Evolutionary conservation across 768 basidiomycete species (phyloP), one percentile per base, ranked within the genome.

Genomic region (Hemileccinum rubropunctum): DNA sequence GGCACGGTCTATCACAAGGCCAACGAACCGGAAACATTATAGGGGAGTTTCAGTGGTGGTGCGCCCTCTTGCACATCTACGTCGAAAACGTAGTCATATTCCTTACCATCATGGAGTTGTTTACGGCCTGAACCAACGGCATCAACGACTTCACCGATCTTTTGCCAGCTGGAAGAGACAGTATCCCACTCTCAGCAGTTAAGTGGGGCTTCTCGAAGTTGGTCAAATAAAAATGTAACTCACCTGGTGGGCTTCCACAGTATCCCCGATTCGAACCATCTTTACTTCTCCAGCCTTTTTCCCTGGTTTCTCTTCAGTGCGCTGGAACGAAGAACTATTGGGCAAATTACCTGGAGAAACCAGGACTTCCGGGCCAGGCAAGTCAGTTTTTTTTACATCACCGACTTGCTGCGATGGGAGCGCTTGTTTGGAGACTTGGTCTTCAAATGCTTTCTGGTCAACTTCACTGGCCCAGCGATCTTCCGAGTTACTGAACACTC

Each of bases 81-180:
- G 62, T 97, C 95, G 61, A 98, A 98, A n/a, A 99, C 95, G 61
- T 97, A 97, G 70, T 99, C 97, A 63, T 95, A 99, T 70, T 98
- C 95, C 63, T 86, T 86, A 15, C 97, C 97, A 58, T 93, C 70
- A 62, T 88, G 87, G n/a, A 97, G 77, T 68, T 95, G 91, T 69
- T 91, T 95, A 50, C 92, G 78, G n/a, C 83, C 82, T 32, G 86
- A 83, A 20, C 94, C 90, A 45, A 95, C 88, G 17, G 94, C 95
- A 62, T 97, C 97, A 4, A 95, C 93, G 6, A 98, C 95, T 58
- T 95, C 88, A 20, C 97, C 97, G 30, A 98, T 83, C 66, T 95
- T 95, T 66, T 91, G 82, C 97, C 97, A 99, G 21, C 76, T 77
- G 15, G 69, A 72, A 10, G 74, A 71, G 4, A 76, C 69, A 35